phyloP scores from a whole-genome alignment of 257 asterid genomes.

The Parsonsia alboflavescens region DNA sequence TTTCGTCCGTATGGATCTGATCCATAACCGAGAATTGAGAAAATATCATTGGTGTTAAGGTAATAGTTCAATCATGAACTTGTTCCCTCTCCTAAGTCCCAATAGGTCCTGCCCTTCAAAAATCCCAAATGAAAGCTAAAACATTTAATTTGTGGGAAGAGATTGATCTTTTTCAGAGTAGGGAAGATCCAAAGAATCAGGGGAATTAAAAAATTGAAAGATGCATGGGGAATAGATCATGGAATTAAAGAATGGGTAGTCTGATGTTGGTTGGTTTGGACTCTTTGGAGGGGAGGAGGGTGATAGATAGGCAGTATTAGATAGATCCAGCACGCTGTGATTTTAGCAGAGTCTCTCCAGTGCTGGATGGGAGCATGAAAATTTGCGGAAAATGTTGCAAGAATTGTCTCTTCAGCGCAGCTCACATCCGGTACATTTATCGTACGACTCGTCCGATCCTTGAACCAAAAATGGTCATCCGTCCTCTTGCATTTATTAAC shows the following conservation, averaged over 20 bases:
- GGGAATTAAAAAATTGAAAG: not conserved
- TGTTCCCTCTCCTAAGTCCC: too few species aligned
- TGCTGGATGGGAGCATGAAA: constrained; percentile 1
- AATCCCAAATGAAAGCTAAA: too few species aligned
- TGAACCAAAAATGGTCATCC: constrained; percentile 12
- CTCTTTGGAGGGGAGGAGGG: too few species aligned
- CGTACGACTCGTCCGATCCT: not conserved
- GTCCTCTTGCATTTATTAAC: constrained; percentile 1
- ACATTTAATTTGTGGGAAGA: too few species aligned
- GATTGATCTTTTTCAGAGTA: too few species aligned
- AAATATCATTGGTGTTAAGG: too few species aligned
- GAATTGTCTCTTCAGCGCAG: not conserved
- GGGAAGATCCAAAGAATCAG: too few species aligned
- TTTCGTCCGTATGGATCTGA: too few species aligned
- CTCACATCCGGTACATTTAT: not conserved
- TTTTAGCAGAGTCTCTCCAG: not conserved
- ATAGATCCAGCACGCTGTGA: constrained; percentile 2
- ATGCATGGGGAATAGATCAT: constrained; percentile 1
- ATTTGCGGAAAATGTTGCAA: constrained; percentile 10
- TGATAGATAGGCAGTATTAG: constrained; percentile 1
- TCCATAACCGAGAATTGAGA: too few species aligned
- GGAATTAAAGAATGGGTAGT: constrained; percentile 8
- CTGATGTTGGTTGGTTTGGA: constrained; percentile 3
- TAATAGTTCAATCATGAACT: too few species aligned
- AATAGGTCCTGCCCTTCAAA: too few species aligned